Base-by-base conservation (phyloP, 345 rosid species). In the Erodium maritimum region DNA sequence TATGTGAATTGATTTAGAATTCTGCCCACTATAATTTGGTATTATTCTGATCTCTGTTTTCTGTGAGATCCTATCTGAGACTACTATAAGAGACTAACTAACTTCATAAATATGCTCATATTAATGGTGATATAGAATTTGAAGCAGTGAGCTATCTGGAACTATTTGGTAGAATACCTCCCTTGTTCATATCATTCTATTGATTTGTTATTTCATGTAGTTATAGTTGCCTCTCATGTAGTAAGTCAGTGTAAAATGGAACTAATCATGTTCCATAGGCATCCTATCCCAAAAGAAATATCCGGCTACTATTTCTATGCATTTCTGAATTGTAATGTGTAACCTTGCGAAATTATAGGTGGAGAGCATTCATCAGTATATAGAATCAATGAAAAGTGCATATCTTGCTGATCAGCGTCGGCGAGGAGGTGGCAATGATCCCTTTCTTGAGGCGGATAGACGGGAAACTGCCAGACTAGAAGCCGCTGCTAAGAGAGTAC, bases 361-460 rank as follows among this genome's bases (percentile, higher is more conserved):
- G 58, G 99, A 93, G 76, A 75, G 82, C 71, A 85, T 86, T 76
- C 95, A 93, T 68, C 96, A 93, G 20, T 80, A 83, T 67, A 86
- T 89, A 48, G 94, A 83, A 72, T 81, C 96, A 20, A 85, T 89
- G 99, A 89, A 80, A 71, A 69, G 74, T 24, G 90, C 94, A 21
- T 93, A 85, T 79, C 96, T 93, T 46, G 85, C 86, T 65, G 95
- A 87, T 60, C 99, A 89, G 67, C 88, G 91, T 1, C 82, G 75
- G 17, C 83, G 83, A 71, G 99, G 99, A 59, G 88, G 83, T 61
- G 75, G 69, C 29, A 77, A 73, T 66, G 82, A 93, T 70, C 97
- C 99, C 8, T 93, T 93, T 75, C 91, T 93, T 59, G 99, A 87
- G 69, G 99, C 99, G 60, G 97, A 93, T 75, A 69, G 99, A 58